Evolutionary conservation across 371 early-diverging fungal species (phyloP), one percentile per base, ranked within the genome.

Genomic region (Mortierella sp.): DNA sequence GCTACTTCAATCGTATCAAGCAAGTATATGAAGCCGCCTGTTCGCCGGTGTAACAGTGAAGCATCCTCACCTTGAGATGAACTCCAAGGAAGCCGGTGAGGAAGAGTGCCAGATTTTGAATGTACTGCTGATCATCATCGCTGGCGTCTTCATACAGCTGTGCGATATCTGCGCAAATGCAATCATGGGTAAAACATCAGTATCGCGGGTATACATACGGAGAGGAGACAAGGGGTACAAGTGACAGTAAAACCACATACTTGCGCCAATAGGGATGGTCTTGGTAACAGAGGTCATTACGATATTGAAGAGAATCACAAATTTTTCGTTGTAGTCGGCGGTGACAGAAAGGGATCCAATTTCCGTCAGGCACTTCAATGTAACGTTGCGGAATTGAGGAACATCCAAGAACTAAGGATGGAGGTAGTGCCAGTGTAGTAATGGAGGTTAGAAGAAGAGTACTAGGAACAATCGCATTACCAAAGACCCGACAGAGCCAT

Each of bases 351-450:
- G 81, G 39, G 87, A 85, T 51, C 94, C 96, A 72, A 98, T 98
- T 71, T 97, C 98, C 16, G 96, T 96, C 63, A 96, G 83, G 73
- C 98, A 99, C 77, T 95, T 94, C 46, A 98, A 80, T 2, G 97
- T 93, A 22, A 94, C 86, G 78, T 97, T 98, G 54, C 97, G 91
- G 80, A 95, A 98, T 58, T 86, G 88, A 46, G 91, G 86, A 9
- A 87, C 90, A 43, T 88, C 88, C 61, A 97, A 85, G 76, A 96
- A 96, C 87, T 90, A 77, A 24, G 44, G 46, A 57, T 19, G 29
- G 49, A 14, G 31, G 14, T 24, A 14, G 41, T 9, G 61, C 57
- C 2, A 34, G 1, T 22, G n/a, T 2, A 34, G 1, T 22, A 9
- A 34, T 34, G 10, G 7, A 34, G 34, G 34, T 34, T 10, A 34